Percentiles rank a stretch among this genome's conserved stretches.
phyloP scores from a whole-genome alignment of 108 stramenopile genomes.

The Asterionellopsis glacialis region DNA sequence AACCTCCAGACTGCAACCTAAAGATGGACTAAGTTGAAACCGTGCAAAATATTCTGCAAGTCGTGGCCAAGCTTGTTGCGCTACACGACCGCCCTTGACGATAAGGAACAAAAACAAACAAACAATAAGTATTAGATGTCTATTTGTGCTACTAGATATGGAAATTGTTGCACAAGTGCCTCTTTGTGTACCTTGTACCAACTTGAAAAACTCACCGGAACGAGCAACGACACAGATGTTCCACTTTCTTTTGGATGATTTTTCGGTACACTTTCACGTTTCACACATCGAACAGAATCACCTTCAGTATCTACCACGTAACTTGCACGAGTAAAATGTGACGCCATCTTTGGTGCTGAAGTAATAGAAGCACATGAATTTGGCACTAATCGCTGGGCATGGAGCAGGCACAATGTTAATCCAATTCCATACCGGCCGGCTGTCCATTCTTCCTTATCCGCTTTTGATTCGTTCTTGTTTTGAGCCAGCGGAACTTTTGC shows the following conservation, averaged over 20 bases:
- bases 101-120: neutral
- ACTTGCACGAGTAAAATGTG: conserved; percentile 32
- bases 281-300: conserved; percentile 44
- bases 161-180: neutral
- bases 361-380: conserved; percentile 60
- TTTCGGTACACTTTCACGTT: conserved; percentile 31
- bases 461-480: neutral
- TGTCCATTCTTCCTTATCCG: conserved; percentile 16
- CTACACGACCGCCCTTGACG: conserved; percentile 55
- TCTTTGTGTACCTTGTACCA: neutral
- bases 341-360: conserved; percentile 39
- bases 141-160: neutral
- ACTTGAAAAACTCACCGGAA: conserved; percentile 55
- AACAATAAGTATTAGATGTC: neutral
- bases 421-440: conserved; percentile 65
- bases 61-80: conserved; percentile 61
- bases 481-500: neutral
- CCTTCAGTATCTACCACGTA: conserved; percentile 66
- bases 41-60: conserved; percentile 76
- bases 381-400: conserved; percentile 78
- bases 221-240: conserved; percentile 66
- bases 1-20: conserved; percentile 73
- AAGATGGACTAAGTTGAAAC: conserved; percentile 57
- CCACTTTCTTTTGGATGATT: conserved; percentile 47
- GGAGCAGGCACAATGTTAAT: conserved; percentile 71